phyloP scores from a whole-genome alignment of 1,284 basidiomycete genomes.

The Cutaneotrichosporon sp. region DNA sequence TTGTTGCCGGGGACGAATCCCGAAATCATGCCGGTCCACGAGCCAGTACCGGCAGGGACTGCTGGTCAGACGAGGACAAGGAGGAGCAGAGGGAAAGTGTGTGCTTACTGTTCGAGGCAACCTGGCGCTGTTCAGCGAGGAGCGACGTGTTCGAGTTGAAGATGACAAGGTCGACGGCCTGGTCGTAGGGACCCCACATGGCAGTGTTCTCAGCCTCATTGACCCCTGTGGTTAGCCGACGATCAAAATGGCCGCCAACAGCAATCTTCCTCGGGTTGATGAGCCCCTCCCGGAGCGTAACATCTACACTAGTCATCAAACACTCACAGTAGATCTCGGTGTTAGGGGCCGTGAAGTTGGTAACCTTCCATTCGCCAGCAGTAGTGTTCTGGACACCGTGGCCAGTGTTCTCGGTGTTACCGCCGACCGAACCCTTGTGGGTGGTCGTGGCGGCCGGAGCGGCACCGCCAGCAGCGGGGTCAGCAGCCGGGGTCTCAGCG shows the following conservation, averaged over 20 bases:
- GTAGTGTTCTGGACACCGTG: constrained; percentile 10
- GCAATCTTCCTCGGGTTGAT: not conserved
- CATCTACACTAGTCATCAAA: not conserved
- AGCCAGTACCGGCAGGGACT: constrained; percentile 24
- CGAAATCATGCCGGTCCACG: constrained; percentile 29
- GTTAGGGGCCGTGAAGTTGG: constrained; percentile 30
- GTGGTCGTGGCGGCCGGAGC: constrained; percentile 14
- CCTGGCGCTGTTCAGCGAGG: constrained; percentile 11
- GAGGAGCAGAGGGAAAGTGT: not conserved
- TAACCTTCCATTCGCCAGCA: constrained; percentile 25
- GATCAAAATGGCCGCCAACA: not conserved
- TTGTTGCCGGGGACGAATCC: constrained; percentile 29
- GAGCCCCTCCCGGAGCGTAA: not conserved
- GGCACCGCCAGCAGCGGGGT: constrained; percentile 9
- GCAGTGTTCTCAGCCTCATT: constrained; percentile 16
- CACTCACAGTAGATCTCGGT: constrained; percentile 15
- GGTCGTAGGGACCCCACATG: constrained; percentile 16
- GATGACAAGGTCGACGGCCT: constrained; percentile 18
- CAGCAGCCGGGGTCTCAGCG: constrained; percentile 10
- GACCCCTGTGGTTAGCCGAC: constrained; percentile 16
- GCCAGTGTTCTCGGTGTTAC: constrained; percentile 20
- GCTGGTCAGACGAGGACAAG: not conserved
- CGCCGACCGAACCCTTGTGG: constrained; percentile 11
- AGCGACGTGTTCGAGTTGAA: constrained; percentile 22
- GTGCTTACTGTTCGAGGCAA: constrained; percentile 16